Conservation (phyloP, 352 stramenopile species). For the Nothophytophthora sp. region DNA sequence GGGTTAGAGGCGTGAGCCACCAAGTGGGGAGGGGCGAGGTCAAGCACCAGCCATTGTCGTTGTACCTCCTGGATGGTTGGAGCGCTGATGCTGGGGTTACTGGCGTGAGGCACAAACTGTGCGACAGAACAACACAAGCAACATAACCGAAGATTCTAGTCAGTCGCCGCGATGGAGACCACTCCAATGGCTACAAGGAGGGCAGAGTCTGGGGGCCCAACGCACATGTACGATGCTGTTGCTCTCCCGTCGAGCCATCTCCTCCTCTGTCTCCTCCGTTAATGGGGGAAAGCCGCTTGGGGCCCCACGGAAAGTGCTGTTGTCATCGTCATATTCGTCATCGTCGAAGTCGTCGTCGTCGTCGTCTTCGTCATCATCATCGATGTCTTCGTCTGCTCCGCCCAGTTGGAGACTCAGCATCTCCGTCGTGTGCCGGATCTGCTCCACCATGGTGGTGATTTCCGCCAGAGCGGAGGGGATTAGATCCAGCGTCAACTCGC, state of each 20-base stretch:
- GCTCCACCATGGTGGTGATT: constrained; percentile 67
- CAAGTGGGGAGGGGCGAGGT: neutral
- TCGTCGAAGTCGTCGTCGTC: constrained; percentile 53
- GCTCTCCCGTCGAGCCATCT: constrained; percentile 60
- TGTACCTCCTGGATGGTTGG: neutral
- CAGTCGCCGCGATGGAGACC: no score
- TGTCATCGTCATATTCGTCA: constrained; percentile 23
- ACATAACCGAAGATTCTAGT: no score
- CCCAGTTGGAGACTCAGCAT: constrained; percentile 45
- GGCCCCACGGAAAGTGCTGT: constrained; percentile 11
- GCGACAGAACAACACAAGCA: neutral
- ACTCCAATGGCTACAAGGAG: neutral
- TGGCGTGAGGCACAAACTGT: constrained; percentile 21
- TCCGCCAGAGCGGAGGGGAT: constrained; percentile 61
- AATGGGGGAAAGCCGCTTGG: constrained; percentile 31
- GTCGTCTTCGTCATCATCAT: constrained; percentile 49
- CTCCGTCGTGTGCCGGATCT: constrained; percentile 73
- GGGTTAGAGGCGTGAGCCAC: no score
- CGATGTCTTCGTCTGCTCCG: no score
- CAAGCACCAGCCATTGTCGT: neutral
- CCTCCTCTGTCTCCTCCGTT: constrained; percentile 61
- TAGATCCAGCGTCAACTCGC: constrained; percentile 51
- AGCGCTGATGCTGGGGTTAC: neutral
- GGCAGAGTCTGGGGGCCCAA: neutral
- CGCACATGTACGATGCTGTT: constrained; percentile 39